Evolutionary conservation across 441 rosid genomes (phyloP).

Genomic region (Eugenia klotzschiana): DNA sequence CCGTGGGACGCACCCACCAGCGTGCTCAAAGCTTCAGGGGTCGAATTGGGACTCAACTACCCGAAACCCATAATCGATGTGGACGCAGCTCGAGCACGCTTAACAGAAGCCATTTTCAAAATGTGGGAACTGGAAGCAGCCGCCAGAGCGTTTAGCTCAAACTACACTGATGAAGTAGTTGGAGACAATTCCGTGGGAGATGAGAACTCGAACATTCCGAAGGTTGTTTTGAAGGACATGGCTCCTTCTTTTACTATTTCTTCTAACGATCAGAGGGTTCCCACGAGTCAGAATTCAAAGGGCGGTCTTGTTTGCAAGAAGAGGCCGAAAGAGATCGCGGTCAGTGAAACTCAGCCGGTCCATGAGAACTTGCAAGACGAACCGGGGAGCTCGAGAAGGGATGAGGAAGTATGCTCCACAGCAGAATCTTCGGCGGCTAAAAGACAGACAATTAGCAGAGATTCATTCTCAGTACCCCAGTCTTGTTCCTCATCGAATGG

Average conservation of each 20-base stretch:
- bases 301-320: conserved; percentile 23
- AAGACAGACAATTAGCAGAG: conserved; percentile 24
- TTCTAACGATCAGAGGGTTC: conserved; percentile 73
- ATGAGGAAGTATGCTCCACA: conserved; percentile 47
- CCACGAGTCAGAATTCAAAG: conserved; percentile 22
- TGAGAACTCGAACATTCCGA: conserved; percentile 18
- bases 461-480: conserved; percentile 49
- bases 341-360: conserved; percentile 15
- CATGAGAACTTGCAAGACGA: conserved; percentile 12
- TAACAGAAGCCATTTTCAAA: conserved; percentile 59
- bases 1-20: conserved; percentile 70
- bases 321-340: conserved; percentile 20
- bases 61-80: conserved; percentile 60
- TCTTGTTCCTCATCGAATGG: conserved; percentile 32
- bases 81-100: conserved; percentile 52
- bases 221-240: conserved; percentile 23
- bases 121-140: conserved; percentile 64
- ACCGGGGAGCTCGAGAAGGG: conserved; percentile 18
- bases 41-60: conserved; percentile 72
- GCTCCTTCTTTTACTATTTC: conserved; percentile 32
- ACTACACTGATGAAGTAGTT: conserved; percentile 40
- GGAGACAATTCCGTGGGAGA: conserved; percentile 44
- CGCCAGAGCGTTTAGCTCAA: conserved; percentile 21
- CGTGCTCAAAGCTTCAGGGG: conserved; percentile 63
- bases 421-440: conserved; percentile 54